Evolutionary conservation across 2,329 filamentous ascomycete genomes (phyloP).

Genomic region (Calonectria multiphialidica): DNA sequence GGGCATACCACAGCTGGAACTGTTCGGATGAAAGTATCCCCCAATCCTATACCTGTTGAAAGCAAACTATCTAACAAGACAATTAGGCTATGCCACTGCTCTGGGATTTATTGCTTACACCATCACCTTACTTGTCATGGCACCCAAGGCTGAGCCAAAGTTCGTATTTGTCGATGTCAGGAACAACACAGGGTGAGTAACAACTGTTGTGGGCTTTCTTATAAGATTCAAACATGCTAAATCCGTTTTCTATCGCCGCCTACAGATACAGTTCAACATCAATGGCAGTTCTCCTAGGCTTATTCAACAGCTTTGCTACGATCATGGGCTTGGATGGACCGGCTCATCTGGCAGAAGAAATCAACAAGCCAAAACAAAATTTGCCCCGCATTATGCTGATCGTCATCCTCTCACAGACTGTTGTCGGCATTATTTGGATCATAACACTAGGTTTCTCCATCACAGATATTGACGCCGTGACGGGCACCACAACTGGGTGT

Average conservation of each 20-base stretch:
- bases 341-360: neutral
- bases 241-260: no score
- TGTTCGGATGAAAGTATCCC: constrained; percentile 6
- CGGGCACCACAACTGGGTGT: constrained; percentile 6
- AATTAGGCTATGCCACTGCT: neutral
- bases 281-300: neutral
- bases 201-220: no score
- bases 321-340: neutral
- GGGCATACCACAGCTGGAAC: neutral
- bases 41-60: no score
- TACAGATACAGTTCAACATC: neutral
- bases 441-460: constrained; percentile 7
- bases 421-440: constrained; percentile 6
- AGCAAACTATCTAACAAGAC: no score
- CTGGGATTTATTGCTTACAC: constrained; percentile 12
- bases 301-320: neutral
- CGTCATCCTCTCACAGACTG: neutral
- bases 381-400: constrained; percentile 10
- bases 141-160: neutral
- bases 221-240: no score
- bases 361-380: neutral
- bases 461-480: neutral
- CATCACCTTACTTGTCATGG: neutral
- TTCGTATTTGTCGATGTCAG: no score
- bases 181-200: no score